phyloP scores from a whole-genome alignment of 495 filamentous ascomycete species.

The Astrothelium macrocarpum region DNA sequence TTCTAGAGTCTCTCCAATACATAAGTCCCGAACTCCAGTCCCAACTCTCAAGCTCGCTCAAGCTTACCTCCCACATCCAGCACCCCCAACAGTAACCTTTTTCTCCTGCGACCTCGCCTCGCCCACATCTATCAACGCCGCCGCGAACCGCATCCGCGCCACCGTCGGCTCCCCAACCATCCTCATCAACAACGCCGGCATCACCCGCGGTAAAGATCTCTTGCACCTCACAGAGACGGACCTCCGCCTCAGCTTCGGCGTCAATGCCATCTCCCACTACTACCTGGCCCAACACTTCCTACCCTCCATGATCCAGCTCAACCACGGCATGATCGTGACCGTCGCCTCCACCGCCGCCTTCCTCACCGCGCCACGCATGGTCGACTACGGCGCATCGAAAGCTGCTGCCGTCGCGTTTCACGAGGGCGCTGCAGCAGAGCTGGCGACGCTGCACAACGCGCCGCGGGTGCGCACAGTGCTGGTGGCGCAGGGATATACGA shows the following conservation, averaged over 20 bases:
- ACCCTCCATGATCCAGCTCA: slow-evolving; percentile 48
- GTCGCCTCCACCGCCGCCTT: slow-evolving; percentile 56
- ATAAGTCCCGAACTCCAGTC: neutral
- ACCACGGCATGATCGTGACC: slow-evolving; percentile 70
- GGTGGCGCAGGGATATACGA: slow-evolving; percentile 55
- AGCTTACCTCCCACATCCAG: neutral
- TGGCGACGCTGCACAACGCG: slow-evolving; percentile 52
- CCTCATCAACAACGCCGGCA: slow-evolving; percentile 54
- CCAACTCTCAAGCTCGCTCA: slow-evolving; percentile 4
- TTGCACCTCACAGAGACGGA: slow-evolving; percentile 29
- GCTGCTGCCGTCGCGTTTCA: slow-evolving; percentile 59
- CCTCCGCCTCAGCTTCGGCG: slow-evolving; percentile 55
- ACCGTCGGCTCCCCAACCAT: slow-evolving; percentile 44
- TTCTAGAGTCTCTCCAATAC: neutral
- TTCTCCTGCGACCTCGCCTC: slow-evolving; percentile 46
- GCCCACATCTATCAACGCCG: slow-evolving; percentile 35
- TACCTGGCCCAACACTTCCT: slow-evolving; percentile 56
- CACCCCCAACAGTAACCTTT: slow-evolving; percentile 30
- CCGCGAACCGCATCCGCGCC: slow-evolving; percentile 39
- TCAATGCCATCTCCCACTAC: slow-evolving; percentile 64
- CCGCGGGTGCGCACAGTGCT: slow-evolving; percentile 54
- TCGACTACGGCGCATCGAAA: slow-evolving; percentile 60
- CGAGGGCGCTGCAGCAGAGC: slow-evolving; percentile 56
- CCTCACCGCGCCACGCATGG: slow-evolving; percentile 52
- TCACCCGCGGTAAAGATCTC: slow-evolving; percentile 39